Percentiles rank a stretch among this genome's conserved stretches.
phyloP scores from a whole-genome alignment of 257 asterid genomes.

The Ballota nigra region DNA sequence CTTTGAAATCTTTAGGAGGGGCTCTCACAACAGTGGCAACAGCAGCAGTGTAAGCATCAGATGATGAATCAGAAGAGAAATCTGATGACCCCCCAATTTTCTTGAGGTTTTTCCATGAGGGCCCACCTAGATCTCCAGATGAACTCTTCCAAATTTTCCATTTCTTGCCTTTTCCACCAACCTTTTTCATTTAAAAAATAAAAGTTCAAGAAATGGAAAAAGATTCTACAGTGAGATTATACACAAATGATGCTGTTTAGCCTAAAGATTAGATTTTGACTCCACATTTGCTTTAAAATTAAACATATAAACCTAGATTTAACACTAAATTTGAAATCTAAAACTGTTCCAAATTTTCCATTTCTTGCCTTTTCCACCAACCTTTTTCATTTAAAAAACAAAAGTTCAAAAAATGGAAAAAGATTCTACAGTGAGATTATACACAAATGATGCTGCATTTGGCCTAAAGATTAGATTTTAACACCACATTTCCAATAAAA shows the following conservation, averaged over 20 bases:
- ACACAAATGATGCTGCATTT: neutral
- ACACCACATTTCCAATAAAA: constrained; percentile 6
- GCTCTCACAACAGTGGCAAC: constrained; percentile 89
- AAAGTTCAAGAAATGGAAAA: neutral
- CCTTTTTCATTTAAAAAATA: constrained; percentile 46
- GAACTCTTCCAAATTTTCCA: constrained; percentile 86
- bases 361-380: constrained; percentile 66
- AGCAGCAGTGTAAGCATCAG: constrained; percentile 75
- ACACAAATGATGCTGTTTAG: neutral
- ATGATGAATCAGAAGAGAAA: constrained; percentile 50
- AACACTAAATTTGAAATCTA: neutral
- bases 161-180: constrained; percentile 66
- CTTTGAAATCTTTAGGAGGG: constrained; percentile 80
- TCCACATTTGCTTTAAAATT: constrained; percentile 11
- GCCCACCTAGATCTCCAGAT: constrained; percentile 49
- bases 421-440: neutral
- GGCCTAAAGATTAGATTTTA: constrained; percentile 9
- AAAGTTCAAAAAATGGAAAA: neutral
- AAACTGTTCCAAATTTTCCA: constrained; percentile 74
- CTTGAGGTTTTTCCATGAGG: constrained; percentile 63
- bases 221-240: neutral
- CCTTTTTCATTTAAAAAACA: constrained; percentile 46
- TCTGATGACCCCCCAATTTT: constrained; percentile 41
- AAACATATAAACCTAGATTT: neutral
- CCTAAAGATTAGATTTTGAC: constrained; percentile 8